Evolutionary conservation across 148 eudicot species (phyloP), one percentile per base, ranked within the genome.

Genomic region (Nepenthes mirabilis): DNA sequence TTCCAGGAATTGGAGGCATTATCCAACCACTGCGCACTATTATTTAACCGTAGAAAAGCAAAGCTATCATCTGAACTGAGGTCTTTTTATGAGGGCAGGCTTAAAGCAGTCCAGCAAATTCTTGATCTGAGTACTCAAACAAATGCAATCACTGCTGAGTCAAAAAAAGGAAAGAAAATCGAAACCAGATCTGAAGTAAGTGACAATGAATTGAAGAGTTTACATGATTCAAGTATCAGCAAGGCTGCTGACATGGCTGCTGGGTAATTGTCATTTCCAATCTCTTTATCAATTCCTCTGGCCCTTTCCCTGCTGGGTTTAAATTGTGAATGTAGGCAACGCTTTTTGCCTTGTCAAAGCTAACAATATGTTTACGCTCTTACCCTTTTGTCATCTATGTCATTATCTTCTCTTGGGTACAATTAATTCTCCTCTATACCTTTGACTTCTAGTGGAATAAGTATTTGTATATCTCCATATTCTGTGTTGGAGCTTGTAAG

Each of bases 201-300:
- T 66, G 74, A 68, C 36, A 69, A 60, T 66, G 99, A 94, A 76
- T 66, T 89, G 75, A 89, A 82, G 72, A 84, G 60, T 68, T 80
- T 94, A 59, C 81, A 79, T 52, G 96, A 82, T 65, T 70, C 90
- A 60, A 94, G 99, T 65, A 81, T 89, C 75, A 75, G 77, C 49
- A 89, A 89, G 79, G 99, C 99, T 76, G 99, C 99, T 60, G 95
- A 94, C 70, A 72, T 94, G 87, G 99, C 95, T 73, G 87, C 91
- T 54, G 99, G 99, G 99, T 94, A 78, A 49, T 11, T 11, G 13
- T n/a, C 14, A 11, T 43, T 33, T 23, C 54, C 53, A 37, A 8
- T 23, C 63, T 52, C 47, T 47, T 68, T 11, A 5, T 49, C 3
- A 23, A 23, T 6, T n/a, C 52, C 14, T 5, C 3, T 49, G 52